These are phyloP conservation scores for Xanthoceras sorbifolium DNA, from an alignment of 345 rosid genomes.

Conservation along the genomic window DNA sequence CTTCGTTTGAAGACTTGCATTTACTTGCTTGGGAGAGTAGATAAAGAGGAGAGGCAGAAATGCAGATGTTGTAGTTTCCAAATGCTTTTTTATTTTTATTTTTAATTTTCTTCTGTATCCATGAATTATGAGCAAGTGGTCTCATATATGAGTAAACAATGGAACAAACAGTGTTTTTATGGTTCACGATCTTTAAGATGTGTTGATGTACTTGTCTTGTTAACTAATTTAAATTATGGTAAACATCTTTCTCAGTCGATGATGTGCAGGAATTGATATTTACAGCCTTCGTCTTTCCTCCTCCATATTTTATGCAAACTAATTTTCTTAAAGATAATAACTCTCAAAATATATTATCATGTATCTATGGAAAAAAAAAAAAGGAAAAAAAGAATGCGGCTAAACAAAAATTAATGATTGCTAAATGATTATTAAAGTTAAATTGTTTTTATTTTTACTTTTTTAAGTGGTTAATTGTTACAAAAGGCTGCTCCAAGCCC, in stretches of 20 bases:
- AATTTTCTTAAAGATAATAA: no score
- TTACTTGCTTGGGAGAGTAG: constrained; percentile 14
- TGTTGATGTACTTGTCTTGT: background rate
- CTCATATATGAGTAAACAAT: background rate
- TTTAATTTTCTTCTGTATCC: constrained; percentile 8
- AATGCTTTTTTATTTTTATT: background rate
- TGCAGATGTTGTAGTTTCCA: constrained; percentile 29
- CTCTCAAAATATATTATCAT: no score
- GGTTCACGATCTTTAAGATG: background rate
- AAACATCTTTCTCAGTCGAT: background rate
- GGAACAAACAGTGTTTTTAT: constrained; percentile 2
- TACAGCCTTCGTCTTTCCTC: background rate
- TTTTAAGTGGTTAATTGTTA: no score
- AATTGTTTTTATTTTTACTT: no score
- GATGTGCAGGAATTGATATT: background rate
- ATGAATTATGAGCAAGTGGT: constrained; percentile 13
- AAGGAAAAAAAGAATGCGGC: no score
- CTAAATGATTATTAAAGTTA: no score
- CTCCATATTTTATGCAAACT: no score
- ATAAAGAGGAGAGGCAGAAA: constrained; percentile 19
- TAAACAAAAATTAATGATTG: no score
- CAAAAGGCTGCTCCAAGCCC: no score
- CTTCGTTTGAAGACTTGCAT: constrained; percentile 12
- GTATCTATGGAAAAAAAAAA: no score
- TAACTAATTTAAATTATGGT: background rate